Evolutionary conservation across 2,329 filamentous ascomycete genomes (phyloP).

Genomic region (Harringtonia aguacate): DNA sequence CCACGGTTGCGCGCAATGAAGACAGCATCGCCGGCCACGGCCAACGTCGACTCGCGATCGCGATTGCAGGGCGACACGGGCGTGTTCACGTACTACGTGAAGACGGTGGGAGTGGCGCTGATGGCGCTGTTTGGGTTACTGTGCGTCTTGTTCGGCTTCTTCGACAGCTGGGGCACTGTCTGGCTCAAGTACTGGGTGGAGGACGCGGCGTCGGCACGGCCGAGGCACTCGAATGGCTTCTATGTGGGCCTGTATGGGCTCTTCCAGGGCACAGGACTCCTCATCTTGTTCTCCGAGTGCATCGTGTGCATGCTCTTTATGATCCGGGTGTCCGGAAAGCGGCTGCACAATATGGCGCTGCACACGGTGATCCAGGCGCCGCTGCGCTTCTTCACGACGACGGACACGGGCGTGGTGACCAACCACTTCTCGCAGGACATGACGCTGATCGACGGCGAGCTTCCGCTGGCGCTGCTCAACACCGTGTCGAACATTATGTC

Average conservation of each 20-base stretch:
- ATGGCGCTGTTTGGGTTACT: slow-evolving; percentile 9
- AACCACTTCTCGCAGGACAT: slow-evolving; percentile 33
- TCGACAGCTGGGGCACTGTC: slow-evolving; percentile 15
- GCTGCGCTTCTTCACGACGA: slow-evolving; percentile 23
- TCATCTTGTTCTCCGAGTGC: slow-evolving; percentile 13
- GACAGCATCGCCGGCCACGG: neutral
- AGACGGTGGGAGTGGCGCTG: slow-evolving; percentile 8
- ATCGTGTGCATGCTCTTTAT: slow-evolving; percentile 13
- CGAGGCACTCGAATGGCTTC: slow-evolving; percentile 13
- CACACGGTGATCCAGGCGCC: slow-evolving; percentile 21
- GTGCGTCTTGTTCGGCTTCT: slow-evolving; percentile 12
- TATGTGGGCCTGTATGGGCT: slow-evolving; percentile 19
- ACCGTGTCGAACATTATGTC: slow-evolving; percentile 12
- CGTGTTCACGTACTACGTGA: slow-evolving; percentile 14
- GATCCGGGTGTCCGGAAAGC: slow-evolving; percentile 12
- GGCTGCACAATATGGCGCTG: slow-evolving; percentile 19
- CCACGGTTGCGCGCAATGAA: neutral
- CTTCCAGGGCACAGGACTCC: slow-evolving; percentile 13
- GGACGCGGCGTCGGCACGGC: slow-evolving; percentile 9
- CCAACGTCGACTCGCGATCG: neutral
- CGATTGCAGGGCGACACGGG: slow-evolving; percentile 2
- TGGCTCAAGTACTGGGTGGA: slow-evolving; percentile 21
- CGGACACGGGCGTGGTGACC: slow-evolving; percentile 22
- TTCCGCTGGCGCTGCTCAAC: slow-evolving; percentile 21
- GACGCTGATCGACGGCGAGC: slow-evolving; percentile 26